Conservation (phyloP, 192 early-diverging fungal species). For the Spizellomyces punctatus region DNA sequence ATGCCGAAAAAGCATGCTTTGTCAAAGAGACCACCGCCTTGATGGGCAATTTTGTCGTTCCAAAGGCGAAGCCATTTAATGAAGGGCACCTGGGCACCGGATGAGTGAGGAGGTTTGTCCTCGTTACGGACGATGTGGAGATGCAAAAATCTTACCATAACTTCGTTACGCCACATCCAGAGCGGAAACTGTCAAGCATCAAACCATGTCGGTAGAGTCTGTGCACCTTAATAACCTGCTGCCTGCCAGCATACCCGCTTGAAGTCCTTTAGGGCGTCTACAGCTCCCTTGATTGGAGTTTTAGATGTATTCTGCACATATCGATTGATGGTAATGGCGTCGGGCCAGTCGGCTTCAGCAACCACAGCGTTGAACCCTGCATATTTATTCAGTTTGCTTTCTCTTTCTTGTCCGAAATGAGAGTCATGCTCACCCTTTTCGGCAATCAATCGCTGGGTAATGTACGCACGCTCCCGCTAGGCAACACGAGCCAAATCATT, state of each 20-base stretch:
- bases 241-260: slow-evolving; percentile 6
- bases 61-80: slow-evolving; percentile 13
- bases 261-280: slow-evolving; percentile 15
- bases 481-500: neutral
- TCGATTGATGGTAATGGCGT: slow-evolving; percentile 14
- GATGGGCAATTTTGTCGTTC: slow-evolving; percentile 13
- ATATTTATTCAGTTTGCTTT: neutral
- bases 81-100: neutral
- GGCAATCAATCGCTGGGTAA: slow-evolving; percentile 16
- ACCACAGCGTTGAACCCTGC: neutral
- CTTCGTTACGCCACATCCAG: slow-evolving; percentile 27
- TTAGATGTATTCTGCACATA: neutral
- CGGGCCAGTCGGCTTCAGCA: slow-evolving; percentile 17
- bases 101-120: neutral
- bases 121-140: neutral
- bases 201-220: neutral
- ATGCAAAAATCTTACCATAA: neutral
- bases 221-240: neutral
- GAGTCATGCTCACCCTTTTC: neutral
- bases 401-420: neutral
- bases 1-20: slow-evolving; percentile 14
- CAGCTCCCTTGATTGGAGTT: slow-evolving; percentile 2
- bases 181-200: slow-evolving; percentile 10
- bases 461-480: slow-evolving; percentile 22
- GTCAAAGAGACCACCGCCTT: neutral